Base-by-base conservation (phyloP, 306 rosid genomes). In the Fagus crenata region DNA sequence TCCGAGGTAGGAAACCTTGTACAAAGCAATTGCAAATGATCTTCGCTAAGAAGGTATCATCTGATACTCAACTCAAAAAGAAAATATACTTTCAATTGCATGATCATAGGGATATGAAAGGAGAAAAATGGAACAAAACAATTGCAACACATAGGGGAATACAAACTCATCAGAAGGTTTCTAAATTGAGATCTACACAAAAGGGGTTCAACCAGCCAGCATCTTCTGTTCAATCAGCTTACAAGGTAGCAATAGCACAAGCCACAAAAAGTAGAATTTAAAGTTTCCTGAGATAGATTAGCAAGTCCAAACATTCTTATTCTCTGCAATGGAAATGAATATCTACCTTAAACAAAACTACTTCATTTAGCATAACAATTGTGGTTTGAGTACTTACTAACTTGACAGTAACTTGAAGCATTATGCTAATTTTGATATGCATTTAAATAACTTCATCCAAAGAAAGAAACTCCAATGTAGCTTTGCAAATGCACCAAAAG, bases 401-500 rank as follows among this genome's bases (percentile, higher is more conserved):
- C 78, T 51, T 15, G 17, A 3, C 18, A 22, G 13, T 13, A 9
- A 60, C 63, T 42, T 33, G 32, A 74, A 22, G 28, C 28, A 22
- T 22, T 33, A 74, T 9, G 56, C 37, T 4, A 40, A 39, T 42
- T 39, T 14, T 33, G 2, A 53, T 28, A 53, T 69, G 74, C 68
- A 36, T 56, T 59, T 43, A 33, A 53, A 54, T 42, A 42, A 67
- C 54, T 65, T 59, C 32, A 7, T 8, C 46, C 32, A 71, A 70
- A 61, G 53, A 43, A 43, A 78, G 42, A 7, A 58, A 60, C 4
- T 28, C 64, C 33, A 7, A 22, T 0, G 64, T 69, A 79, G 51
- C 54, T 72, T 37, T 8, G 11, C 73, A 77, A 69, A 81, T 80
- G 55, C 69, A 80, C 49, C 56, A 36, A 41, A 17, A 53, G 18